Base-by-base conservation (phyloP, 768 basidiomycete species). In the Hypsizygus marmoreus region DNA sequence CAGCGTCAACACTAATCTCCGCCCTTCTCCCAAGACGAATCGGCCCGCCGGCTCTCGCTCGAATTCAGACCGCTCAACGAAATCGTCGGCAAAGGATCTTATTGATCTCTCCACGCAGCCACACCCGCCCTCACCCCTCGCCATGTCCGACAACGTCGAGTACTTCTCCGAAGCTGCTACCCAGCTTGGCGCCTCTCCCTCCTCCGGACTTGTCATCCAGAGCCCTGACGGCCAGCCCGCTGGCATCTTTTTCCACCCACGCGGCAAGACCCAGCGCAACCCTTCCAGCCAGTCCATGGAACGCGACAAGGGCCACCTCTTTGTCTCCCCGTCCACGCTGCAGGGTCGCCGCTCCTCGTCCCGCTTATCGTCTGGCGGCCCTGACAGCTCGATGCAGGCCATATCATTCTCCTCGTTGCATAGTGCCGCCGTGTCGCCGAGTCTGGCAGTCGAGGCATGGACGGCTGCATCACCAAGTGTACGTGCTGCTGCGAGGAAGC, bases 181-280 rank as follows among this genome's bases (percentile, higher is more conserved):
- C 20, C 83, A 82, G 50, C 74, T 91, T 5, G 89, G 89, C 3
- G 71, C 79, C 3, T 85, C 89, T 0, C 84, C 88, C 4, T 86
- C 88, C 4, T 89, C 91, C 9, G 95, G 95, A 0, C 76, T 95
- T 6, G 79, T 97, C 40, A 88, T 98, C 28, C 90, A 95, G 55
- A 91, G 86, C 58, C 91, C 93, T 2, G 93, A 95, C 63, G 95
- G 95, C 0, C 84, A 92, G 55, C 90, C 92, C 2, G 79, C 91
- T n/a, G 95, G 94, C 9, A 95, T 99, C 46, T 91, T 94, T 71
- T 99, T 98, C 67, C 88, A 94, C 51, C 95, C 95, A 2, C 75
- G 78, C 23, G 69, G 51, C 52, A 80, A 68, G 62, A 73, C 53
- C 10, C 63, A 59, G 7, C 56, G 64, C 40, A 67, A 62, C 30